Conservation (phyloP, 805 yeast genomes). For the Zygotorulaspora sp. region DNA sequence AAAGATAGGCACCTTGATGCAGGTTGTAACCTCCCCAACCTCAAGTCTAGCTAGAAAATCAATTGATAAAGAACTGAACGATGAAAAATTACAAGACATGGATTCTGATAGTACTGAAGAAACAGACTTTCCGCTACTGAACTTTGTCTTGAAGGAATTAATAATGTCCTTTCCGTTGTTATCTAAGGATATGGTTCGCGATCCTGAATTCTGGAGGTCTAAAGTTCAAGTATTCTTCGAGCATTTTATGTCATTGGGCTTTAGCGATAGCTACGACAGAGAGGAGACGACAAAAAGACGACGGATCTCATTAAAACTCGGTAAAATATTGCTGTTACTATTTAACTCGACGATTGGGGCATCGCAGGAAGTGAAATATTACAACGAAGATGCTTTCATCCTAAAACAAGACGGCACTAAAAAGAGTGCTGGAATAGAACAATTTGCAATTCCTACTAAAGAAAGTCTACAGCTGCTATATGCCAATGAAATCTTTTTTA, state of each 20-base stretch:
- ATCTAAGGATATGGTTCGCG: conserved; percentile 37
- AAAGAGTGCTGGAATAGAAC: conserved; percentile 32
- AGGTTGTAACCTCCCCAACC: conserved; percentile 5
- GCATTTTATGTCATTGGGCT: conserved; percentile 63
- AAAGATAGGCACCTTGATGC: conserved; percentile 20
- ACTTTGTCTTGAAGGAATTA: conserved; percentile 60
- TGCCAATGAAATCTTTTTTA: conserved; percentile 32
- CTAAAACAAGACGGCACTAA: conserved; percentile 29
- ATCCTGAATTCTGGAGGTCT: conserved; percentile 69
- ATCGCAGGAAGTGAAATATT: conserved; percentile 50
- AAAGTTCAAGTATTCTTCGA: conserved; percentile 81
- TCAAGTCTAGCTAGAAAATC: not conserved
- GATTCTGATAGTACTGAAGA: not conserved
- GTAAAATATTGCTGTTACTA: conserved; percentile 58
- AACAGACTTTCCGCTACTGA: conserved; percentile 58
- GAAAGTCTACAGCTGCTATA: conserved; percentile 35
- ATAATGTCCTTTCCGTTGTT: conserved; percentile 75
- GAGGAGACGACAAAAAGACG: conserved; percentile 69
- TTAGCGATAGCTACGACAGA: conserved; percentile 71
- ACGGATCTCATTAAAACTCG: conserved; percentile 56
- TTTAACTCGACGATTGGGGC: conserved; percentile 74
- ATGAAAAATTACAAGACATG: not conserved
- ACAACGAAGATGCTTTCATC: conserved; percentile 32
- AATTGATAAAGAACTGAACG: not conserved
- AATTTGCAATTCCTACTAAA: conserved; percentile 40